Conservation (phyloP, 2,329 filamentous ascomycete genomes). For the Trichocomaceae sp. region DNA sequence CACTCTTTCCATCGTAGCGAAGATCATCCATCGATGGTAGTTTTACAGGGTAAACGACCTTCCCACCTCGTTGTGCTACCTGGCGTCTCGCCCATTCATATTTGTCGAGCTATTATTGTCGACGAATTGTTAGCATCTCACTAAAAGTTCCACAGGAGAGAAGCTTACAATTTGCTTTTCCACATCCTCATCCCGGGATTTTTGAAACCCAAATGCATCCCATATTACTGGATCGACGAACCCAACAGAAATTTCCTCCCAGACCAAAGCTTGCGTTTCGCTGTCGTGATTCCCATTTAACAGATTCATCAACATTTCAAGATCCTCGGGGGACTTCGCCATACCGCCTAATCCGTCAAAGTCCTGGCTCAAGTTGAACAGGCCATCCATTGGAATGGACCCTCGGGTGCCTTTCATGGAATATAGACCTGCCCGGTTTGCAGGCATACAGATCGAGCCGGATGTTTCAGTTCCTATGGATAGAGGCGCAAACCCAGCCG, state of each 20-base stretch:
- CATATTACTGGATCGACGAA: constrained; percentile 7
- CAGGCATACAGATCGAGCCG: constrained; percentile 27
- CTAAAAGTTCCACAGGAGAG: not conserved
- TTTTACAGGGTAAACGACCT: constrained; percentile 3
- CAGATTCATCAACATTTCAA: constrained; percentile 4
- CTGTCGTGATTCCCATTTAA: not conserved
- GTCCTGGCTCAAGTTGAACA: constrained; percentile 21
- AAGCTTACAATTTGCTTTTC: constrained; percentile 8
- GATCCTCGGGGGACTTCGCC: constrained; percentile 6
- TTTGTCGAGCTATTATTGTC: not conserved
- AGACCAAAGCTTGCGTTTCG: not conserved
- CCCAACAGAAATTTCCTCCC: constrained; percentile 4
- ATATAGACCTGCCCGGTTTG: constrained; percentile 27
- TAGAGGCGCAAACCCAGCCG: constrained; percentile 28
- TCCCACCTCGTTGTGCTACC: constrained; percentile 4
- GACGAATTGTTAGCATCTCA: not conserved
- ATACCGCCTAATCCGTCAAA: constrained; percentile 7
- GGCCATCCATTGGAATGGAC: constrained; percentile 23
- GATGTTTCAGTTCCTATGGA: constrained; percentile 30
- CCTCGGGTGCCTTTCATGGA: constrained; percentile 29
- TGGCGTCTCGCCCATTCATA: constrained; percentile 7
- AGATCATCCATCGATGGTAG: constrained; percentile 3
- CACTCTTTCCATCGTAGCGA: not conserved
- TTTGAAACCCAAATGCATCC: constrained; percentile 7
- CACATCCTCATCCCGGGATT: constrained; percentile 1